Evolutionary conservation across 139 green algal species (phyloP).

Genomic region (Chlamydomonas eustigma): DNA sequence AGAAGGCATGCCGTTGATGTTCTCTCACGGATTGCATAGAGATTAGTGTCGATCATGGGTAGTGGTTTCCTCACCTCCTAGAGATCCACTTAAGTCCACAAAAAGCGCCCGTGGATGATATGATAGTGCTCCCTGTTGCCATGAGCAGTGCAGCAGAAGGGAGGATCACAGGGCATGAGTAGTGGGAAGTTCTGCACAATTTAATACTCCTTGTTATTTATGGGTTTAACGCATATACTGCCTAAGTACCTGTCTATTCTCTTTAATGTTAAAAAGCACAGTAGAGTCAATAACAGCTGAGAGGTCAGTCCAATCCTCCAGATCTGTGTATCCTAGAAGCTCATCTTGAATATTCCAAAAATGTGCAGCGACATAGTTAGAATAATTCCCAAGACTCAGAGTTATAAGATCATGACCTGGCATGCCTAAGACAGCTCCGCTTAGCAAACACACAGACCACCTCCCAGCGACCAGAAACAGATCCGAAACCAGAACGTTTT

Average conservation of each 20-base stretch:
- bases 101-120: conserved; percentile 60
- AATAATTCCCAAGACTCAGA: conserved; percentile 70
- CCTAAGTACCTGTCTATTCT: conserved; percentile 26
- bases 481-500: too few relatives aligned
- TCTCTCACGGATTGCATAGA: not conserved
- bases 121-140: conserved; percentile 36
- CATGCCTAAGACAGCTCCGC: not conserved
- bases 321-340: conserved; percentile 42
- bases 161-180: too few relatives aligned
- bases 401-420: conserved; percentile 67
- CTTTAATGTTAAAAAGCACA: conserved; percentile 40
- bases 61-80: conserved; percentile 48
- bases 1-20: not conserved
- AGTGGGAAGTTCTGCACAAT: too few relatives aligned
- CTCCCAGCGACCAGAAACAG: conserved; percentile 7
- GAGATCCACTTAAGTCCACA: conserved; percentile 56
- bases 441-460: not conserved
- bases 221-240: too few relatives aligned
- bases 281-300: conserved; percentile 37
- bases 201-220: too few relatives aligned
- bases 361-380: conserved; percentile 79
- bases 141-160: too few relatives aligned
- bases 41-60: not conserved
- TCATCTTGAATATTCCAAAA: conserved; percentile 92
- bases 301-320: conserved; percentile 24